Conservation (phyloP, 148 eudicot genomes). For the Heliosperma pusillum region DNA sequence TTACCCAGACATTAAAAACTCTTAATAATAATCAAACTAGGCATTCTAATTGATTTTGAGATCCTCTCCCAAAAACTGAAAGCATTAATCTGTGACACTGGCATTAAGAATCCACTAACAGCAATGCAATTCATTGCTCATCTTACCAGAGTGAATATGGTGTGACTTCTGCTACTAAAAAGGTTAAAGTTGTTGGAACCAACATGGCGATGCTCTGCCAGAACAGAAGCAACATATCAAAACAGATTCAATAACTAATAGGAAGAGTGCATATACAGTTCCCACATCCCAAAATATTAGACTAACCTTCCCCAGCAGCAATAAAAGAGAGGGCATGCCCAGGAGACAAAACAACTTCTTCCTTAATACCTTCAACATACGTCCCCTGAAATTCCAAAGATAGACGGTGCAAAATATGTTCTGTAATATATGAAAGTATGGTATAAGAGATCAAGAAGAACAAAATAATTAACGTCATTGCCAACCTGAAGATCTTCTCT, state of each 20-base stretch:
- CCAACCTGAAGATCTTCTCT: conserved; percentile 97
- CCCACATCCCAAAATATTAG: conserved; percentile 4
- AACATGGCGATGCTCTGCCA: conserved; percentile 97
- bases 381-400: conserved; percentile 63
- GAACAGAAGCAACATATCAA: conserved; percentile 11
- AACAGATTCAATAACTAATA: conserved; percentile 4
- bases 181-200: conserved; percentile 97
- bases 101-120: background rate
- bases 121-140: background rate
- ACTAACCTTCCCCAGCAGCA: conserved; percentile 97
- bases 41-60: background rate
- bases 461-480: background rate
- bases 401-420: conserved; percentile 5
- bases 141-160: conserved; percentile 90
- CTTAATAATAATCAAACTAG: background rate
- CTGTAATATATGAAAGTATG: background rate
- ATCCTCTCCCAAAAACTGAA: background rate
- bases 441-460: background rate
- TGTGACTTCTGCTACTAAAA: conserved; percentile 96
- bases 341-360: conserved; percentile 98
- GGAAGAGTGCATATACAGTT: background rate
- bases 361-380: conserved; percentile 97
- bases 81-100: background rate
- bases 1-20: background rate
- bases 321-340: conserved; percentile 97